Evolutionary conservation across 2,329 filamentous ascomycete genomes (phyloP).

Genomic region (Fonsecaea erecta): DNA sequence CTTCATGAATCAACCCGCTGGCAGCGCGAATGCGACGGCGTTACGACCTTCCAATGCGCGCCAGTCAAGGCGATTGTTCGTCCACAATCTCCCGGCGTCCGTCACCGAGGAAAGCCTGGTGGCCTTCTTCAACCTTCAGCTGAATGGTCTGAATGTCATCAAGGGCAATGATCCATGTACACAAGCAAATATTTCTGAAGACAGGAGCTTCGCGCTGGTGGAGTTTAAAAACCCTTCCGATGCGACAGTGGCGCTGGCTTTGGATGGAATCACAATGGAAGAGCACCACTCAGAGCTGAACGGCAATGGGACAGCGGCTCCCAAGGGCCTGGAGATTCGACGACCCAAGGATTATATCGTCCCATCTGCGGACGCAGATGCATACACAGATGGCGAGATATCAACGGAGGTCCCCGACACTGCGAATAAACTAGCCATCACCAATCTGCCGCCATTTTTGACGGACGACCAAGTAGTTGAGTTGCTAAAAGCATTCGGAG

Average conservation of each 20-base stretch:
- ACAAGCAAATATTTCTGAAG: constrained; percentile 78
- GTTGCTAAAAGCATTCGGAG: constrained; percentile 86
- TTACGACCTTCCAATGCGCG: constrained; percentile 92
- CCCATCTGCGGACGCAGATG: constrained; percentile 74
- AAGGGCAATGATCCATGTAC: constrained; percentile 82
- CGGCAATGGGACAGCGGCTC: constrained; percentile 57
- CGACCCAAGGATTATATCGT: constrained; percentile 98
- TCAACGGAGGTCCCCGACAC: constrained; percentile 85
- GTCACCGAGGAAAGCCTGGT: constrained; percentile 76
- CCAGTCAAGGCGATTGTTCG: constrained; percentile 88
- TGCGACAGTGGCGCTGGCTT: constrained; percentile 84
- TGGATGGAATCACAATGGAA: constrained; percentile 89
- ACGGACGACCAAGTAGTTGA: constrained; percentile 91
- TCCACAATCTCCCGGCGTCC: constrained; percentile 76
- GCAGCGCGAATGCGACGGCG: constrained; percentile 57
- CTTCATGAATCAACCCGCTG: constrained; percentile 88
- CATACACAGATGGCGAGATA: constrained; percentile 68
- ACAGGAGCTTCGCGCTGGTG: constrained; percentile 79
- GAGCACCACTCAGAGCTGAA: constrained; percentile 61
- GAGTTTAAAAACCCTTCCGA: constrained; percentile 90
- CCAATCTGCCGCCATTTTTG: constrained; percentile 85
- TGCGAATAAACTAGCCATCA: constrained; percentile 91
- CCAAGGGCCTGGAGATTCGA: constrained; percentile 70
- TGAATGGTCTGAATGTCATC: constrained; percentile 95
- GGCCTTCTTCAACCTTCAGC: constrained; percentile 91